A percentile compares a stretch with the other conserved stretches of the same genome.
Evolutionary conservation across 202 grass and related monocot genomes (phyloP).

Genomic region (Panicum virgatum): DNA sequence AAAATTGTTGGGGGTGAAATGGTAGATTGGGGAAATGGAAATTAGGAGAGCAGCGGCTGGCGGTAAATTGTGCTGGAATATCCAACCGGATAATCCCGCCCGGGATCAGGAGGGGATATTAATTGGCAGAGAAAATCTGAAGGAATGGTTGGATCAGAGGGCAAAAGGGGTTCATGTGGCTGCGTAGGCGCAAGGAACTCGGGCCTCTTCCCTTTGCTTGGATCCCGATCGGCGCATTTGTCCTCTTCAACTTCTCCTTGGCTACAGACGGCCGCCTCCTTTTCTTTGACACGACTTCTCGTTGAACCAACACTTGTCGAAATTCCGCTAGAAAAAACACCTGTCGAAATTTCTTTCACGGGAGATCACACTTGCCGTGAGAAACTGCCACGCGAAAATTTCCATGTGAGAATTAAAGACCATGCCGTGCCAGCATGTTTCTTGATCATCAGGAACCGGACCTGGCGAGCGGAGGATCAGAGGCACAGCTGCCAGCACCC

Average conservation of each 20-base stretch:
- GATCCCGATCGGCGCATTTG: not conserved
- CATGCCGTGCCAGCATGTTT: not conserved
- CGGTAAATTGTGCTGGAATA: not conserved
- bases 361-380: not conserved
- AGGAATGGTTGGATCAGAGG: conserved; percentile 44
- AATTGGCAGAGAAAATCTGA: conserved; percentile 2
- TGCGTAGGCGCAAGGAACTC: conserved; percentile 34
- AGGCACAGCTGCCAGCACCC: too few species aligned
- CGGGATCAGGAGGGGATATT: not conserved
- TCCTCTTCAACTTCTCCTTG: conserved; percentile 26
- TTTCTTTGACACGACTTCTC: conserved; percentile 32
- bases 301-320: conserved; percentile 29
- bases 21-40: not conserved
- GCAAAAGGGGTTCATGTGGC: conserved; percentile 18
- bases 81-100: not conserved
- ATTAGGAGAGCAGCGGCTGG: not conserved
- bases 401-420: not conserved
- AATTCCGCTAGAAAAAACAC: too few species aligned
- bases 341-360: not conserved
- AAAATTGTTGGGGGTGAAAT: not conserved
- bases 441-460: not conserved
- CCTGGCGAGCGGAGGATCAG: not conserved
- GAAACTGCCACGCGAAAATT: not conserved
- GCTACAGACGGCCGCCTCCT: not conserved
- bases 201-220: conserved; percentile 1